Percentiles rank a stretch among this genome's conserved stretches.
Conservation (phyloP, 116 monocot species). For the Trichopus zeylanicus region DNA sequence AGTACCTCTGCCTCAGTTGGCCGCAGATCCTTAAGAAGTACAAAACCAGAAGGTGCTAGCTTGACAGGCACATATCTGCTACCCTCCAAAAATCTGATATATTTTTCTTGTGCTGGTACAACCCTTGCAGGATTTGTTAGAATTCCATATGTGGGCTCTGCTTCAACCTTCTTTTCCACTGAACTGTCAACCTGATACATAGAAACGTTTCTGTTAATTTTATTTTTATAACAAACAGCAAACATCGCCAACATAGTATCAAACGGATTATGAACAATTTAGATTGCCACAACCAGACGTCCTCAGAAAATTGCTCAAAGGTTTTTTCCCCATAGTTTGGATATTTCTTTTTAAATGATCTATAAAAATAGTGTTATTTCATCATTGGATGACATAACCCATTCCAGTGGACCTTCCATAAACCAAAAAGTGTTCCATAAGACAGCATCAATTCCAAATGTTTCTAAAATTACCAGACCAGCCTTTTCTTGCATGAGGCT, state of each 20-base stretch:
- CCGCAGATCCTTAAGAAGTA: slow-evolving; percentile 75
- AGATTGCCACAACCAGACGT: too few species aligned
- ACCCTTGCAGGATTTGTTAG: slow-evolving; percentile 91
- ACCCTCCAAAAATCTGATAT: slow-evolving; percentile 71
- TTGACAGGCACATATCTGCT: slow-evolving; percentile 94
- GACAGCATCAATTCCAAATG: too few species aligned
- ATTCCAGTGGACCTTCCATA: too few species aligned
- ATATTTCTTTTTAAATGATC: too few species aligned
- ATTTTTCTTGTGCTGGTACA: slow-evolving; percentile 82
- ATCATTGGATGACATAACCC: too few species aligned
- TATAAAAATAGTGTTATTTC: too few species aligned
- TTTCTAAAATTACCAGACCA: too few species aligned
- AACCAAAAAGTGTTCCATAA: too few species aligned
- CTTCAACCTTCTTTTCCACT: slow-evolving; percentile 58
- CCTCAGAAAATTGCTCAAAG: not conserved
- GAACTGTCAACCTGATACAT: slow-evolving; percentile 50
- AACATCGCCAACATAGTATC: not conserved
- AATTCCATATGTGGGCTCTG: slow-evolving; percentile 58
- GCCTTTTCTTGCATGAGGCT: too few species aligned
- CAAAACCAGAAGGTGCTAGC: slow-evolving; percentile 77
- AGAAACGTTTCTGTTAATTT: not conserved
- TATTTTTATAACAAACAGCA: not conserved
- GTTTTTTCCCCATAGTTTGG: too few species aligned
- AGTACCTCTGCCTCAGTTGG: slow-evolving; percentile 86
- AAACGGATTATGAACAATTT: too few species aligned